Base-by-base conservation (phyloP, 768 basidiomycete species). In the Infundibulicybe gibba region DNA sequence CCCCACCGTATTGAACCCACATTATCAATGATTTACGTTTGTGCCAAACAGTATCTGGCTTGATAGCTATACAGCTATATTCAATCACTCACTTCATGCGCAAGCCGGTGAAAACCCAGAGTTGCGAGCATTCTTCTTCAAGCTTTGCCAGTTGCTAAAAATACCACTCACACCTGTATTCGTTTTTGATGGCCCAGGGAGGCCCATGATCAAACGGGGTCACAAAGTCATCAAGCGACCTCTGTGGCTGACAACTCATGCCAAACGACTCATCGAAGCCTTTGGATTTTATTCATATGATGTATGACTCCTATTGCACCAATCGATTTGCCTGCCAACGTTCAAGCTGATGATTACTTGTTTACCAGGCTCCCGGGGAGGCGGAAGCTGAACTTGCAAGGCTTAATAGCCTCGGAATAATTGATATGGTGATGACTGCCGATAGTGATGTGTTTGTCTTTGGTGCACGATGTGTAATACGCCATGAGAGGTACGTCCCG, bases 311-410 rank as follows among this genome's bases (percentile, higher is more conserved):
- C 14, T 13, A 19, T 3, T 39, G 3, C 12, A 6, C 33, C n/a
- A 2, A 32, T 40, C 31, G 5, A 15, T 21, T 21, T 13, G 63
- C 5, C 59, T n/a, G n/a, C n/a, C n/a, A n/a, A n/a, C n/a, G n/a
- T n/a, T n/a, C n/a, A n/a, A n/a, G n/a, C n/a, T n/a, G n/a, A n/a
- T n/a, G n/a, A n/a, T 25, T 8, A 25, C 25, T 25, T 25, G 8
- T 25, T 3, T 25, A 25, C 35, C 40, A 73, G 71, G 74, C 75
- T 5, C 64, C 64, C 10, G 75, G 74, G 20, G 74, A 77, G 57
- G 76, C 75, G 1, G 75, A 77, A 49, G 75, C 76, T 0, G 74
- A 79, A 48, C 65, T 78, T 1, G 75, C 73, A 1, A 52, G 61
- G 10, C 69, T 79, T 51, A 72, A 71, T 41, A 44, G 50, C 2